phyloP scores from a whole-genome alignment of 2,329 filamentous ascomycete species.

The Exutisphaerella laricina region DNA sequence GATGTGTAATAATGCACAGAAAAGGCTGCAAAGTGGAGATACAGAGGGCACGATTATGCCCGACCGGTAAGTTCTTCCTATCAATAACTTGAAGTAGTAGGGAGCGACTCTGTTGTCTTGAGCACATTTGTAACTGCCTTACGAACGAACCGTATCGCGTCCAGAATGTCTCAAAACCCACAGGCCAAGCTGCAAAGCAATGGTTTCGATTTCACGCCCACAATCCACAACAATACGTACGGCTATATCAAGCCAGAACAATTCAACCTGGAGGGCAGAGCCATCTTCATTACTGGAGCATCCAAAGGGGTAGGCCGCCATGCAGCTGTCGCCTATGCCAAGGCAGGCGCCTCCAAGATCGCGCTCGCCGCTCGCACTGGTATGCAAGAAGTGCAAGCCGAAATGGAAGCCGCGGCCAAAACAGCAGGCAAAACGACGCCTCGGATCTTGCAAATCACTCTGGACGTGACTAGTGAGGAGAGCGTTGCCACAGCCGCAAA shows the following conservation, averaged over 20 bases:
- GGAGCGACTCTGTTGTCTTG: too few relatives aligned
- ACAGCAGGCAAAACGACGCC: slow-evolving; percentile 32
- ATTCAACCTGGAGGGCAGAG: slow-evolving; percentile 34
- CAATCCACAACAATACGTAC: slow-evolving; percentile 43
- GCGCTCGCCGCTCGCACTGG: slow-evolving; percentile 50
- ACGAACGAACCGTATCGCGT: too few relatives aligned
- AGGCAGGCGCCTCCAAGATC: slow-evolving; percentile 50
- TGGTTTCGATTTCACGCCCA: slow-evolving; percentile 25
- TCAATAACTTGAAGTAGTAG: too few relatives aligned
- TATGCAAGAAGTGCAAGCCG: slow-evolving; percentile 35
- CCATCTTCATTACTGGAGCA: slow-evolving; percentile 50
- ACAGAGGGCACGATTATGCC: too few relatives aligned
- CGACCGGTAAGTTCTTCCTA: too few relatives aligned
- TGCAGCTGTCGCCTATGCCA: slow-evolving; percentile 51
- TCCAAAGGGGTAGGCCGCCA: slow-evolving; percentile 40
- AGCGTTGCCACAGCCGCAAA: slow-evolving; percentile 36
- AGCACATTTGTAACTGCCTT: too few relatives aligned
- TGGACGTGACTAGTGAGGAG: slow-evolving; percentile 41
- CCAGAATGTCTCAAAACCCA: slow-evolving; percentile 6
- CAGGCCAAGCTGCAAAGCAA: background rate
- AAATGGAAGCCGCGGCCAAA: slow-evolving; percentile 37
- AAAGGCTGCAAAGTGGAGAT: too few relatives aligned
- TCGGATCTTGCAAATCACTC: slow-evolving; percentile 39
- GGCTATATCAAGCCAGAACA: slow-evolving; percentile 39
- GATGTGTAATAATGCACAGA: too few relatives aligned